phyloP scores from a whole-genome alignment of 2,329 filamentous ascomycete species.

The Phaeomoniella chlamydospora region DNA sequence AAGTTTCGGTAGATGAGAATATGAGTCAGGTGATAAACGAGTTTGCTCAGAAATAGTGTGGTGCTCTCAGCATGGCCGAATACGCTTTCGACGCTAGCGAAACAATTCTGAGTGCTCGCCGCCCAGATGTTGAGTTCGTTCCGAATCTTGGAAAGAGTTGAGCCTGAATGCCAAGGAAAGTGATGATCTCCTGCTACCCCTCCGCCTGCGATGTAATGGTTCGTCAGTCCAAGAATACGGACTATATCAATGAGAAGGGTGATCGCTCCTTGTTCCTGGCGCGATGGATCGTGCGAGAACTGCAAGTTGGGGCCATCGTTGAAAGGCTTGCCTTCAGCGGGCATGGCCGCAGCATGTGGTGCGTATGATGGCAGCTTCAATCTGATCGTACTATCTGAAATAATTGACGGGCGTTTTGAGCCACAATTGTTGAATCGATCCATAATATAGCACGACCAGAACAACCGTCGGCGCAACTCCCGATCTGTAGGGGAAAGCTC shows the following conservation, averaged over 20 bases:
- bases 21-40: constrained; percentile 76
- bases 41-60: constrained; percentile 65
- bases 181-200: constrained; percentile 82
- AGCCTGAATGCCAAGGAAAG: constrained; percentile 80
- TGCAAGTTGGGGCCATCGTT: constrained; percentile 65
- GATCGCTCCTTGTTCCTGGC: constrained; percentile 58
- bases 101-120: constrained; percentile 64
- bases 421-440: constrained; percentile 73
- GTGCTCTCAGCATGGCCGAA: constrained; percentile 70
- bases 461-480: constrained; percentile 64
- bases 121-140: constrained; percentile 79
- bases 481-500: constrained; percentile 53
- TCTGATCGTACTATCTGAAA: constrained; percentile 61
- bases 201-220: constrained; percentile 68
- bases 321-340: constrained; percentile 67
- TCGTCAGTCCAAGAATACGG: constrained; percentile 68
- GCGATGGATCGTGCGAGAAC: constrained; percentile 53
- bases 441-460: constrained; percentile 80
- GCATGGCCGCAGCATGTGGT: constrained; percentile 43
- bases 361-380: constrained; percentile 65
- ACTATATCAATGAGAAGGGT: constrained; percentile 76
- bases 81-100: constrained; percentile 58
- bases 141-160: constrained; percentile 71
- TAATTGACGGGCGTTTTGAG: constrained; percentile 66
- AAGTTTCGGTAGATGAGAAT: constrained; percentile 80